Base-by-base conservation (phyloP, 768 basidiomycete genomes). In the Hericium coralloides region DNA sequence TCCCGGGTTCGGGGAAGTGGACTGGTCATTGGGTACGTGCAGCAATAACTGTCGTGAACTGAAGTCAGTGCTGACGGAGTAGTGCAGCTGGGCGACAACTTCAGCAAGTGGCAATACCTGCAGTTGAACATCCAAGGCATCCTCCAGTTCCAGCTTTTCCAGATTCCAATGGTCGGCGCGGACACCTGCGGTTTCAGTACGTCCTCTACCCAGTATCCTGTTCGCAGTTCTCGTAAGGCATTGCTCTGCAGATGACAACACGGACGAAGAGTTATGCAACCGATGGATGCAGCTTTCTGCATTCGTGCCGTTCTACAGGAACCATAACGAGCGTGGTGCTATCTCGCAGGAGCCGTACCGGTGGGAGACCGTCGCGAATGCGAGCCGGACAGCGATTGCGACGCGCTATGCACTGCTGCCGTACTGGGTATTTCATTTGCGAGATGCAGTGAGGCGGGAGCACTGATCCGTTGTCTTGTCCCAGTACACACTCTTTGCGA, bases 201-300 rank as follows among this genome's bases (percentile, higher is more conserved):
- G 76, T 69, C 55, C 18, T 45, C 20, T 49, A 9, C 23, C 2
- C 0, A 2, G 58, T 37, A 36, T 53, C 49, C 56, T 63, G 52
- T 60, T 59, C 65, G 6, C 47, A 10, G 18, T n/a, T 41, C n/a
- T 12, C 17, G 41, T 47, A 26, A 20, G 55, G 39, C 10, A 60
- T 60, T 37, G 6, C 6, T 38, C 50, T 67, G 65, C 57, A 74
- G 67, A 38, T 59, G 80, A 73, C 2, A 89, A 91, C 67, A 83
- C 84, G 8, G 80, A 89, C 62, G 89, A 92, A 68, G 88, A 91
- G 66, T 76, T 92, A 10, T 88, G 87, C 69, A 84, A 83, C 59
- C 79, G 90, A 17, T 92, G 90, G 90, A 90, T 89, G 88, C 83
- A 86, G 67, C 77, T 91, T n/a, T 76, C 85, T 3, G 89, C 89